A percentile compares a stretch with the other conserved stretches of the same genome.
phyloP scores from a whole-genome alignment of 1,284 basidiomycete species.

The Vanrija pseudolonga region DNA sequence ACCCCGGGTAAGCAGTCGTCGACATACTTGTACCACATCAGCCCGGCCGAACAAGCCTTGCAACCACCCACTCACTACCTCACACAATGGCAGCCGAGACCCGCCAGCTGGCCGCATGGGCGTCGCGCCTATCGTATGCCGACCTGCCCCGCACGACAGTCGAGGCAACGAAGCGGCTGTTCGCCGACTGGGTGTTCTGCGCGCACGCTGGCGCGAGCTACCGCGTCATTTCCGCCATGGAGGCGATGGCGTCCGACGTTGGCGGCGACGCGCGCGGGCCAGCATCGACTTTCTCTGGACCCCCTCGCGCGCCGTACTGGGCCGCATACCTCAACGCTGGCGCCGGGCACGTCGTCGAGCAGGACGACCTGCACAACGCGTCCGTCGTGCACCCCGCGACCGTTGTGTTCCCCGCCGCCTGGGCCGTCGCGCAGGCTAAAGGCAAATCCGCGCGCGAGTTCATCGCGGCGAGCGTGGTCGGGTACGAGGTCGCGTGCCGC shows the following conservation, averaged over 20 bases:
- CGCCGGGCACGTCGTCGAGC: constrained; percentile 7
- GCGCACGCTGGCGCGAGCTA: constrained; percentile 2
- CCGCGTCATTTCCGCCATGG: constrained; percentile 3
- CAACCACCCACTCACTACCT: background rate
- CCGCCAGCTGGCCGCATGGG: constrained; percentile 4
- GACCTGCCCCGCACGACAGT: constrained; percentile 1
- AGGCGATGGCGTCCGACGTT: constrained; percentile 3
- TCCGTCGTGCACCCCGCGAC: constrained; percentile 5
- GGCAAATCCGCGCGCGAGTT: background rate
- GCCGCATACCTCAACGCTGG: constrained; percentile 5
- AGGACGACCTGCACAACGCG: constrained; percentile 9
- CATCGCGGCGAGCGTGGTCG: background rate
- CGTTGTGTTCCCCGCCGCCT: constrained; percentile 5
- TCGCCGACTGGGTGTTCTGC: constrained; percentile 9
- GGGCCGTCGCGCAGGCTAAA: constrained; percentile 2
- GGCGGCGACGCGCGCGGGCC: background rate
- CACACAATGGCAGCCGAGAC: background rate
- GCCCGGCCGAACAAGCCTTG: too few relatives aligned
- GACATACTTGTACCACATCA: too few relatives aligned
- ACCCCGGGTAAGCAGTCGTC: too few relatives aligned
- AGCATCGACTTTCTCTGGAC: constrained; percentile 1
- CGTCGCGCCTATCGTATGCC: constrained; percentile 2
- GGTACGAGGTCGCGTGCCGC: constrained; percentile 8
- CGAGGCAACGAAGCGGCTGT: constrained; percentile 4
- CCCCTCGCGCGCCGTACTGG: constrained; percentile 2